Evolutionary conservation across 2,329 filamentous ascomycete genomes (phyloP), one percentile per base, ranked within the genome.

Genomic region (Ophiostoma perfectum): DNA sequence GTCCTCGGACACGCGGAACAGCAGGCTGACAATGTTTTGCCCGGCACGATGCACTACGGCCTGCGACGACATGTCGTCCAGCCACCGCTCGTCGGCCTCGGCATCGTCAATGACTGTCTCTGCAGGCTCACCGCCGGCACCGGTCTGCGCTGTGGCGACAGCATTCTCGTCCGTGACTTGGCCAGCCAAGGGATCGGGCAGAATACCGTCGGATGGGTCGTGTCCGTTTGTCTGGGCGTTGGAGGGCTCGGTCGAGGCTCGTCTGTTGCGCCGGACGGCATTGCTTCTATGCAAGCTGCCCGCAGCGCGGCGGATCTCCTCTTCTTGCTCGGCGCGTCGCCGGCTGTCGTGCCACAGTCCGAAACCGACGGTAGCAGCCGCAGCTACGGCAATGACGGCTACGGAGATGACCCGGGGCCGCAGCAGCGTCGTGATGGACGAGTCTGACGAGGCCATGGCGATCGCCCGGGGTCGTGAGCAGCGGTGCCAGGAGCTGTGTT

Each of bases 1-100:
- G 73, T 98, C 93, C 77, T 97, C 93, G 0, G 93, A 96, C 64
- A 98, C 96, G 69, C 93, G 87, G 76, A 97, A 98, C 0, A 98
- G 83, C 2, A 97, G 82, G 71, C 88, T 91, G 63, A 96, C 89
- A 65, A 96, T 88, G 70, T 93, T 93, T 74, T 95, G 91, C 6
- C 91, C 91, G 45, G 81, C 84, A 69, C 82, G 81, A 70, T 82
- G 81, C 44, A 80, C 9, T 2, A 18, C 76, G 68, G 80, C 77
- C 68, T 77, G 76, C 16, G 55, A 76, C 68, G 76, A 76, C 68
- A 76, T 74, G 36, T 84, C 82, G 70, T 84, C 82, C 77, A 80
- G 84, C 83, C 69, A 63, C 14, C 84, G 82, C 66, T 83, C 81
- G 66, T 83, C 81, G 4, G 78, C 77, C 42, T 76, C 73, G 14